These are phyloP conservation scores for Vitis labrusca DNA, from an alignment of 164 flowering plant genomes.

Conservation along the genomic window DNA sequence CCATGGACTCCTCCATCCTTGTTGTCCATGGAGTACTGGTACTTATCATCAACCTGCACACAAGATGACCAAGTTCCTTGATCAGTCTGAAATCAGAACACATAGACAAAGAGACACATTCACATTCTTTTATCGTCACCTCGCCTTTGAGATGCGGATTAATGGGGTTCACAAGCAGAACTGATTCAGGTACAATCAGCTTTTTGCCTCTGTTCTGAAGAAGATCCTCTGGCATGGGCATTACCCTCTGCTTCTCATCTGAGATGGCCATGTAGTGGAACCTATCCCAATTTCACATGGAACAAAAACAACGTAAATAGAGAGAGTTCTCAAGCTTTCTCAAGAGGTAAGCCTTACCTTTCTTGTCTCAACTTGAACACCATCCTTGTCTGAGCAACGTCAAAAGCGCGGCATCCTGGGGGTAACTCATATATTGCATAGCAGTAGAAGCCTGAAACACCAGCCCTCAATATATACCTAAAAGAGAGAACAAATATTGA, in stretches of 20 bases:
- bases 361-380: slow-evolving; percentile 46
- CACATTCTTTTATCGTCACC: slow-evolving; percentile 12
- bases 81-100: too few relatives aligned
- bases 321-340: too few relatives aligned
- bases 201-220: slow-evolving; percentile 34
- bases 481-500: neutral
- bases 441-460: slow-evolving; percentile 52
- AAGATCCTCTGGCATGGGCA: slow-evolving; percentile 58
- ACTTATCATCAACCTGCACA: slow-evolving; percentile 63
- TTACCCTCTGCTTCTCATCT: slow-evolving; percentile 52
- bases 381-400: slow-evolving; percentile 51
- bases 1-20: slow-evolving; percentile 62
- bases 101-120: too few relatives aligned
- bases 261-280: slow-evolving; percentile 68
- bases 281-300: slow-evolving; percentile 17
- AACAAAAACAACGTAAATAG: too few relatives aligned
- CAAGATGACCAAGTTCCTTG: neutral
- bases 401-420: slow-evolving; percentile 38
- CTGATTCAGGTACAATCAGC: slow-evolving; percentile 49
- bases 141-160: slow-evolving; percentile 55
- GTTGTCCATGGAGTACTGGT: slow-evolving; percentile 58
- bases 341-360: slow-evolving; percentile 21
- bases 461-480: slow-evolving; percentile 49
- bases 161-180: slow-evolving; percentile 43
- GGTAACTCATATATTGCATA: slow-evolving; percentile 50